phyloP scores from a whole-genome alignment of 768 basidiomycete species.

The Ramaria sp. region DNA sequence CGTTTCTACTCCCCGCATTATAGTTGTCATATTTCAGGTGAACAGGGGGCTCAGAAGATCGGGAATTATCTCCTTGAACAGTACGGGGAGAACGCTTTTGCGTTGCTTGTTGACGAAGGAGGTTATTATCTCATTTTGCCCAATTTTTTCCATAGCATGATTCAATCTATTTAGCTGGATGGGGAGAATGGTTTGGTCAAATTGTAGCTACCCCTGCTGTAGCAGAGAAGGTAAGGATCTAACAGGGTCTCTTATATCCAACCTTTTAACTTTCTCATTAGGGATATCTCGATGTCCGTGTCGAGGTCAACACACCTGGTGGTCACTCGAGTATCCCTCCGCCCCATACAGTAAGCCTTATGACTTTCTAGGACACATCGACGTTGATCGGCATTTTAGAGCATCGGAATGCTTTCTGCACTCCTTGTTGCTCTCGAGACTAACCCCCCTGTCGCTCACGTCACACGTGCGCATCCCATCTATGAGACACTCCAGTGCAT shows the following conservation, averaged over 20 bases:
- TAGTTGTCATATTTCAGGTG: not conserved
- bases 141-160: not conserved
- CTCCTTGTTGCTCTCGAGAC: slow-evolving; percentile 59
- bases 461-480: slow-evolving; percentile 22
- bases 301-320: slow-evolving; percentile 61
- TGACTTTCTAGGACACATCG: not conserved
- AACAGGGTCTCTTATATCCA: too few species aligned
- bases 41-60: slow-evolving; percentile 33
- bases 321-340: slow-evolving; percentile 86
- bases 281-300: slow-evolving; percentile 51
- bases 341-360: slow-evolving; percentile 49
- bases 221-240: slow-evolving; percentile 41
- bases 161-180: slow-evolving; percentile 32
- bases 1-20: slow-evolving; percentile 3
- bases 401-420: slow-evolving; percentile 71
- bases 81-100: slow-evolving; percentile 65
- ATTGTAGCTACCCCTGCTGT: slow-evolving; percentile 52
- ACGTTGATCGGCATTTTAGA: slow-evolving; percentile 25
- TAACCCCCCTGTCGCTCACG: slow-evolving; percentile 34
- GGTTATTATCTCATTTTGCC: slow-evolving; percentile 28
- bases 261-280: not conserved
- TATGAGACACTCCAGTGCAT: slow-evolving; percentile 56
- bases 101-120: slow-evolving; percentile 84
- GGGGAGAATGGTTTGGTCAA: slow-evolving; percentile 36
- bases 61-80: slow-evolving; percentile 33